Evolutionary conservation across 805 yeast species (phyloP), one percentile per base, ranked within the genome.

Genomic region (Teunomyces panamensis): DNA sequence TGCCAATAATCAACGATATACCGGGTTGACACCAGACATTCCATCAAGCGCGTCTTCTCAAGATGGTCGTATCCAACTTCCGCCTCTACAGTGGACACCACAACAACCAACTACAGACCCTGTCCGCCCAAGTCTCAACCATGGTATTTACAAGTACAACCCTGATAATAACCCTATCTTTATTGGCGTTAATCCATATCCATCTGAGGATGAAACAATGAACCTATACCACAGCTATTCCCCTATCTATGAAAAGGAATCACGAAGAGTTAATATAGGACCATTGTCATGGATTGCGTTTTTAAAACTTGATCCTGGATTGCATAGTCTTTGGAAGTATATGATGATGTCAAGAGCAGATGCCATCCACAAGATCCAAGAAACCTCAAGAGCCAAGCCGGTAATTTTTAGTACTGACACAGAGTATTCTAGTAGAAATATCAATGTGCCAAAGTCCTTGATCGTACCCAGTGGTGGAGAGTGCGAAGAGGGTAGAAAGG

Each of bases 271-370:
- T 49, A 73, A 74, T 53, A 75, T 71, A 59, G 86, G 85, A 0
- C 81, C 85, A 0, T 67, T 79, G 30, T 60, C 83, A 0, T 75
- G 81, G 75, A 53, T 75, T 3, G 62, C 84, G 0, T 48, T 77
- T 24, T 60, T 80, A 45, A 69, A 71, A 46, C 78, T 71, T 51
- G 87, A 82, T 60, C 66, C 64, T 3, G 63, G 35, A 29, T 36
- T 47, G 14, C 10, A 34, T 14, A 10, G 37, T 30, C 26, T 49
- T 16, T 49, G 51, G 51, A 42, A 42, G 17, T 49, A 30, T 30
- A 45, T 49, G 49, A 30, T 48, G 29, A 9, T 39, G 6, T 30
- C 50, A 11, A 47, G 33, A 10, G 30, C 32, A n/a, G 28, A 42
- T n/a, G 43, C 13, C 17, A 28, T 13, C 29, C 37, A n/a, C 26